phyloP scores from a whole-genome alignment of 495 filamentous ascomycete species.

The Aspergillus campestris region DNA sequence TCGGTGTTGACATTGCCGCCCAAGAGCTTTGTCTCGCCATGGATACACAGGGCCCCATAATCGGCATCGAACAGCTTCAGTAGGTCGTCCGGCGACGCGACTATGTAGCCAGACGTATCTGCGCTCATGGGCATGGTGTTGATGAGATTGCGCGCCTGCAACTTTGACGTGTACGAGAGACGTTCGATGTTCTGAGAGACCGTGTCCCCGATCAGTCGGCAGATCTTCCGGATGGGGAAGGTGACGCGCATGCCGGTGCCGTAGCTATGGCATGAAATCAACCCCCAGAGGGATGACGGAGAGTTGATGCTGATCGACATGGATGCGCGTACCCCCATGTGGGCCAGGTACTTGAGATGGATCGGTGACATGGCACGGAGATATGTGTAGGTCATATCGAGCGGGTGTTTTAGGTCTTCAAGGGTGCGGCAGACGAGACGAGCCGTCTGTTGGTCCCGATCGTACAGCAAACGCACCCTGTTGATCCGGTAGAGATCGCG shows the following conservation, averaged over 20 bases:
- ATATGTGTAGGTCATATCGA: conserved; percentile 82
- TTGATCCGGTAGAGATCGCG: conserved; percentile 69
- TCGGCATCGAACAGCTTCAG: conserved; percentile 83
- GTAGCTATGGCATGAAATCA: conserved; percentile 84
- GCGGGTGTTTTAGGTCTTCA: conserved; percentile 64
- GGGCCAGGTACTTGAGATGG: conserved; percentile 79
- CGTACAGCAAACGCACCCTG: conserved; percentile 33
- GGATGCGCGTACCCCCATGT: conserved; percentile 84
- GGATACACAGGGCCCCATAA: conserved; percentile 77
- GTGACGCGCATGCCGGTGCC: conserved; percentile 78
- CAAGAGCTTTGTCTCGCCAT: conserved; percentile 80
- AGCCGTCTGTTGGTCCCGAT: conserved; percentile 41
- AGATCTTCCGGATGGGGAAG: conserved; percentile 91
- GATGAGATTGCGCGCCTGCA: conserved; percentile 48
- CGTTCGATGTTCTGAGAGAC: conserved; percentile 85
- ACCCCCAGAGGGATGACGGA: conserved; percentile 78
- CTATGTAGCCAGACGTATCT: conserved; percentile 87
- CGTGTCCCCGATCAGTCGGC: conserved; percentile 79
- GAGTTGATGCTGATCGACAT: conserved; percentile 94
- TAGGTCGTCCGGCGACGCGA: conserved; percentile 83
- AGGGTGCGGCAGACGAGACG: conserved; percentile 73
- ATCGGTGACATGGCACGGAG: conserved; percentile 82
- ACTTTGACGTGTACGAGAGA: conserved; percentile 73
- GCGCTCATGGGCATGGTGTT: conserved; percentile 60
- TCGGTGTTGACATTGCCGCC: conserved; percentile 35